Evolutionary conservation across 2,329 filamentous ascomycete genomes (phyloP).

Genomic region (Xylaria sp.): DNA sequence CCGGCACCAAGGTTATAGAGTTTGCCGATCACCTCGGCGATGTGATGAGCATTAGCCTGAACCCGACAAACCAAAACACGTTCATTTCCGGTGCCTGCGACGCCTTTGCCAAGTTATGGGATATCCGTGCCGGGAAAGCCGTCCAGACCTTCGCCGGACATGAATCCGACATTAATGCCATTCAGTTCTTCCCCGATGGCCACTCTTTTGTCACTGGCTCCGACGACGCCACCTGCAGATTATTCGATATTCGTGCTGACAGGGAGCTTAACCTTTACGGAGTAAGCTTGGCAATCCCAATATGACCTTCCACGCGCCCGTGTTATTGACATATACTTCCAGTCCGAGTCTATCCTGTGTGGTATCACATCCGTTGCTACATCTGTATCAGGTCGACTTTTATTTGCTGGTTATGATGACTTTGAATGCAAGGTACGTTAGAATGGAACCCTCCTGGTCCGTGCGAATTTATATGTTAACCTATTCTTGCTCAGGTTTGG

Average conservation of each 20-base stretch:
- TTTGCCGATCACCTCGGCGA: constrained; percentile 98
- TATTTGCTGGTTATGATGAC: constrained; percentile 98
- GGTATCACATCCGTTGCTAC: constrained; percentile 98
- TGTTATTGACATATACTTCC: constrained; percentile 41
- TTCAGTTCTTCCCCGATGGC: constrained; percentile 99
- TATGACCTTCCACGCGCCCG: not conserved
- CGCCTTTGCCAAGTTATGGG: constrained; percentile 98
- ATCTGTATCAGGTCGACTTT: constrained; percentile 91
- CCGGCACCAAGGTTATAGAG: constrained; percentile 95
- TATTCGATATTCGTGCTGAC: constrained; percentile 98
- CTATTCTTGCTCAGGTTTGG: constrained; percentile 78
- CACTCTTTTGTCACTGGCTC: constrained; percentile 98
- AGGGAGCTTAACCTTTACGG: constrained; percentile 78
- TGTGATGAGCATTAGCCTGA: constrained; percentile 99
- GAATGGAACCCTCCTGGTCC: constrained; percentile 1
- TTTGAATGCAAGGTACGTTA: constrained; percentile 96
- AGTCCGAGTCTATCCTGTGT: constrained; percentile 97
- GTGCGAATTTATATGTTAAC: constrained; percentile 31
- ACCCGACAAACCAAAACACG: constrained; percentile 98
- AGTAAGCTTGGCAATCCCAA: constrained; percentile 57
- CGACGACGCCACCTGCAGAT: constrained; percentile 94
- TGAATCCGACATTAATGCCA: constrained; percentile 99
- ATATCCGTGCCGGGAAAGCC: constrained; percentile 97
- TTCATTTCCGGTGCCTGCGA: constrained; percentile 99
- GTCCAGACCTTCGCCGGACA: constrained; percentile 98